Conservation (phyloP, 495 filamentous ascomycete species). For the Articulospora tetracladia region DNA sequence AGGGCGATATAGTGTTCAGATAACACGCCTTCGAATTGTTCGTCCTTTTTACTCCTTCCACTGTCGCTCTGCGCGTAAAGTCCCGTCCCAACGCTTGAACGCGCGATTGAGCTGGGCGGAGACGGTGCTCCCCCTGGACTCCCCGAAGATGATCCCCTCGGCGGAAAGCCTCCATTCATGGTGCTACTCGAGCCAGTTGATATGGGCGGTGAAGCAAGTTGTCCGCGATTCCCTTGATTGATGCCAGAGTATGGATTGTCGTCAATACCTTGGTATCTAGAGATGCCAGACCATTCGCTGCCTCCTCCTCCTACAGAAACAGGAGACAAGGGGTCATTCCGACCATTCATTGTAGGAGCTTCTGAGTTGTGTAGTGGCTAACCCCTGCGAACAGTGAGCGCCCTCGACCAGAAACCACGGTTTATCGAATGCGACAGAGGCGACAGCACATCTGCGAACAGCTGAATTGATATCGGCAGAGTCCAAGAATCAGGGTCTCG, state of each 20-base stretch:
- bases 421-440: slow-evolving; percentile 12
- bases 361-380: slow-evolving; percentile 9
- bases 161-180: slow-evolving; percentile 51
- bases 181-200: slow-evolving; percentile 59
- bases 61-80: slow-evolving; percentile 62
- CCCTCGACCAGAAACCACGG: slow-evolving; percentile 10
- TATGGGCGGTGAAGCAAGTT: slow-evolving; percentile 66
- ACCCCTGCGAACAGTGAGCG: background rate
- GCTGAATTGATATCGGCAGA: background rate
- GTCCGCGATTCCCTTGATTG: slow-evolving; percentile 51
- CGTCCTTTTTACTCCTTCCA: slow-evolving; percentile 39
- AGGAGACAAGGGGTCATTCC: slow-evolving; percentile 69
- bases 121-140: slow-evolving; percentile 62
- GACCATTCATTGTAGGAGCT: slow-evolving; percentile 52
- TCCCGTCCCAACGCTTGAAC: slow-evolving; percentile 68
- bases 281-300: slow-evolving; percentile 84
- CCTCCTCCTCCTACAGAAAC: slow-evolving; percentile 71
- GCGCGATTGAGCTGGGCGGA: slow-evolving; percentile 79
- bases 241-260: slow-evolving; percentile 50
- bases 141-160: slow-evolving; percentile 33
- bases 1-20: slow-evolving; percentile 79
- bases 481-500: background rate
- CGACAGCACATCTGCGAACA: slow-evolving; percentile 16
- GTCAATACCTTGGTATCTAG: slow-evolving; percentile 55
- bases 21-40: slow-evolving; percentile 46